Conservation (phyloP, 164 flowering plant species). For the Vitis vinifera region ASM3070453v1 NC_081809.1:17580001-17580500, state of each 20-base stretch:
- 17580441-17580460: too few species aligned
- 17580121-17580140: neutral
- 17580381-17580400: neutral
- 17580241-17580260: slow-evolving; percentile 46
- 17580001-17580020: too few species aligned
- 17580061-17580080: neutral
- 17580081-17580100: neutral
- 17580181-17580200: slow-evolving; percentile 43
- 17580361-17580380: slow-evolving; percentile 60
- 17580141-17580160: slow-evolving; percentile 39
- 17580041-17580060: too few species aligned
- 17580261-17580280: slow-evolving; percentile 41
- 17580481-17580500: too few species aligned
- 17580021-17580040: too few species aligned
- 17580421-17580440: too few species aligned
- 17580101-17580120: too few species aligned
- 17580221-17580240: too few species aligned
- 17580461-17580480: too few species aligned
- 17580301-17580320: slow-evolving; percentile 65
- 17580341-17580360: slow-evolving; percentile 67
- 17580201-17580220: slow-evolving; percentile 26
- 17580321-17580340: slow-evolving; percentile 85
- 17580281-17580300: slow-evolving; percentile 40
- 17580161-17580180: slow-evolving; percentile 50
- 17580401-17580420: too few species aligned